phyloP scores from a whole-genome alignment of 1,139 yeast species.

The Protomyces macrosporus region DNA sequence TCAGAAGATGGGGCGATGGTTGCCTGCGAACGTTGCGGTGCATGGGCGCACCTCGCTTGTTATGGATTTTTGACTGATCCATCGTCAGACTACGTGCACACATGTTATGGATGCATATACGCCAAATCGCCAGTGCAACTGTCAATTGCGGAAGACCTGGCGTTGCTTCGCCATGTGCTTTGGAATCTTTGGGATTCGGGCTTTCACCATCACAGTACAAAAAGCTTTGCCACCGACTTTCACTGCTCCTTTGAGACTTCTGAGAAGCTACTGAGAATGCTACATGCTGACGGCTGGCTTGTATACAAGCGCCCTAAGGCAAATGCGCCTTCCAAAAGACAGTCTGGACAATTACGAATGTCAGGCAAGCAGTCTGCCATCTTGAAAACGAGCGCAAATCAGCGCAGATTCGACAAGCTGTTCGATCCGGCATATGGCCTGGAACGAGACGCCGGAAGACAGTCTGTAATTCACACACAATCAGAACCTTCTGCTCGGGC shows the following conservation, averaged over 20 bases:
- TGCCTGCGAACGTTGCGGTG: conserved; percentile 87
- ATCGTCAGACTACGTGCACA: neutral
- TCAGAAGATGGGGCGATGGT: conserved; percentile 73
- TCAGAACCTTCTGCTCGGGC: neutral
- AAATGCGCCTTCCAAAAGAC: neutral
- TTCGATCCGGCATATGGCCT: neutral
- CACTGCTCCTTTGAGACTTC: neutral
- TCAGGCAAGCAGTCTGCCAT: neutral
- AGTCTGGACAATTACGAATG: neutral
- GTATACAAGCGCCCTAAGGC: too few species aligned
- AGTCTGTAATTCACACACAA: neutral
- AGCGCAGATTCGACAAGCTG: neutral
- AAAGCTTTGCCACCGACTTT: neutral
- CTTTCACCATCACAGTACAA: neutral
- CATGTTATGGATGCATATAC: neutral
- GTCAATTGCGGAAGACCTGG: neutral
- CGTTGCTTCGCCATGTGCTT: neutral
- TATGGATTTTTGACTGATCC: neutral
- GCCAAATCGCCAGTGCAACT: neutral
- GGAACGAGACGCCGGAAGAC: too few species aligned
- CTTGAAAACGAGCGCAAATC: neutral
- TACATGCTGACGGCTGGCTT: neutral
- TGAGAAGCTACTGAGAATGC: neutral
- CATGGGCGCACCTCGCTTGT: conserved; percentile 69
- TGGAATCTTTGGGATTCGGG: neutral